Conservation (phyloP, 768 basidiomycete genomes). For the Saitozyma podzolica region DNA sequence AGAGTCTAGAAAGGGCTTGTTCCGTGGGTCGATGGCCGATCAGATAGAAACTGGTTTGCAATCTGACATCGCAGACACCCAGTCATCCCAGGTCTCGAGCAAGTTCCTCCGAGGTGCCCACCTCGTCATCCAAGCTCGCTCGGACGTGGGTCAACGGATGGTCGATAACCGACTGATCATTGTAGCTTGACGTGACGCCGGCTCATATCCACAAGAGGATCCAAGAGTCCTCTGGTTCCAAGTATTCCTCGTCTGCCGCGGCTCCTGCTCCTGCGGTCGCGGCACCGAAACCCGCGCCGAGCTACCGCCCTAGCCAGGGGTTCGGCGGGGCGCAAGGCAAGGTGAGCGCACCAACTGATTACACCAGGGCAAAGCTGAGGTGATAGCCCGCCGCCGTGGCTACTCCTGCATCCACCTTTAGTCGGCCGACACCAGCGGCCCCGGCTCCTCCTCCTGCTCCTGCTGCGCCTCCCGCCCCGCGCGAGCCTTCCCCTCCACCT, state of each 20-base stretch:
- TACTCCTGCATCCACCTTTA: conserved; percentile 48
- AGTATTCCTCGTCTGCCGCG: conserved; percentile 76
- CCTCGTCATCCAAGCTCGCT: conserved; percentile 50
- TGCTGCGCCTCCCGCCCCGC: conserved; percentile 24
- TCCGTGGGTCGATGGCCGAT: conserved; percentile 56
- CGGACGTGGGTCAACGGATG: conserved; percentile 12
- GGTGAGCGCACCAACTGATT: conserved; percentile 12
- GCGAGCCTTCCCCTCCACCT: conserved; percentile 31
- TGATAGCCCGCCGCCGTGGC: conserved; percentile 52
- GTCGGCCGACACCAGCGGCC: conserved; percentile 54
- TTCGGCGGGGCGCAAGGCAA: conserved; percentile 42
- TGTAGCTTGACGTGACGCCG: conserved; percentile 75
- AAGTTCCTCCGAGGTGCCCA: conserved; percentile 72
- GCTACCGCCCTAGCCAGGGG: conserved; percentile 56
- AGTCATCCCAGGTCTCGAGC: conserved; percentile 71
- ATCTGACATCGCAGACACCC: conserved; percentile 58
- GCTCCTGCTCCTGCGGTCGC: conserved; percentile 34
- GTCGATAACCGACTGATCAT: conserved; percentile 5
- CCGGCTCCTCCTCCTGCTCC: conserved; percentile 14
- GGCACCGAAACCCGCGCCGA: conserved; percentile 72
- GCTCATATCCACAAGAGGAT: conserved; percentile 78
- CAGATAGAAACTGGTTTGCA: background rate
- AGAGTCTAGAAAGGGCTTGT: conserved; percentile 84
- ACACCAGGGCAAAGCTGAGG: conserved; percentile 10
- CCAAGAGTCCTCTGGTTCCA: conserved; percentile 85